Percentiles rank a stretch among this genome's conserved stretches.
These are phyloP conservation scores for Ochetophila trinervis DNA, from an alignment of 306 rosid genomes.

Conservation along the genomic window DNA sequence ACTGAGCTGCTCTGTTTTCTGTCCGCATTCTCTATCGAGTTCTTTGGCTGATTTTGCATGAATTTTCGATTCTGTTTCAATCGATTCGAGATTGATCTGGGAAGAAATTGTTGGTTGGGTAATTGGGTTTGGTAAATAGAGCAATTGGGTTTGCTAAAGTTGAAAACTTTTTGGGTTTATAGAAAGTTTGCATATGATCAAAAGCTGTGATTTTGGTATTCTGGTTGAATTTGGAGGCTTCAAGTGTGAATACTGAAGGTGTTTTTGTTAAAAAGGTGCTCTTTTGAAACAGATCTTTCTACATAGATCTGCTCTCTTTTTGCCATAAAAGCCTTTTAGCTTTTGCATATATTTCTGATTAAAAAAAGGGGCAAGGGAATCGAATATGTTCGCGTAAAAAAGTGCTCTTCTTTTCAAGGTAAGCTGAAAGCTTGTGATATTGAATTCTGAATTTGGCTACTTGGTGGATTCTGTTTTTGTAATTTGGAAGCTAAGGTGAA, in stretches of 20 bases:
- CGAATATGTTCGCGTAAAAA: neutral
- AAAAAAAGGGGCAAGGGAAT: neutral
- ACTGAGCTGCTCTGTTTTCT: constrained; percentile 19
- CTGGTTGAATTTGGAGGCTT: constrained; percentile 6
- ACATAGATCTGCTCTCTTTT: constrained; percentile 28
- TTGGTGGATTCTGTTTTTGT: neutral
- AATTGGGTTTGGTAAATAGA: neutral
- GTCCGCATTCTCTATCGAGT: constrained; percentile 4
- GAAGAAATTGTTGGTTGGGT: neutral
- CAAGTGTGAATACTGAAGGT: neutral
- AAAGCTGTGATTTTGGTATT: neutral
- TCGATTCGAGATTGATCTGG: constrained; percentile 20
- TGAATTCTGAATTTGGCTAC: constrained; percentile 2
- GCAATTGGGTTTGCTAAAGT: neutral
- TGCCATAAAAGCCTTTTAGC: neutral
- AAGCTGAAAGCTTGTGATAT: neutral
- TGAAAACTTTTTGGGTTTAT: neutral
- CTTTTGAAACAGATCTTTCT: constrained; percentile 10
- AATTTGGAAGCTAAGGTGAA: neutral
- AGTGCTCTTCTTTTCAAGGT: neutral
- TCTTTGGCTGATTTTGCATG: constrained; percentile 8
- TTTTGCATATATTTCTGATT: constrained; percentile 7
- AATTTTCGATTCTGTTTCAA: neutral
- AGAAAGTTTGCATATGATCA: neutral
- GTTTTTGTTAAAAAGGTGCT: neutral